Evolutionary conservation across 2,329 filamentous ascomycete genomes (phyloP).

Genomic region (Domatiomyces catenatus): DNA sequence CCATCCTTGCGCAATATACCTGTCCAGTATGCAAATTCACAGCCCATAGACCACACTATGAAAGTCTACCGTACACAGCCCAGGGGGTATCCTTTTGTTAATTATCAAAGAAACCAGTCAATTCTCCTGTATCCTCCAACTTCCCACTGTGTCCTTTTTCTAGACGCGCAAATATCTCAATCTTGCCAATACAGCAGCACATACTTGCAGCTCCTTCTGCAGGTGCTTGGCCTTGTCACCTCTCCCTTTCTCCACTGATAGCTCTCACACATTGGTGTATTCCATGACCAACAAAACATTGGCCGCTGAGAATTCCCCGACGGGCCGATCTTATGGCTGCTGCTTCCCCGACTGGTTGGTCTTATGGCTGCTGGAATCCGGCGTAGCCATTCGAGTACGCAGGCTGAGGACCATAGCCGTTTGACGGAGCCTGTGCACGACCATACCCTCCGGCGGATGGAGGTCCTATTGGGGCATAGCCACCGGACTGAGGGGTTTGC

Average conservation of each 20-base stretch:
- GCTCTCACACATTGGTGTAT: background rate
- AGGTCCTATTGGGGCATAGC: conserved; percentile 44
- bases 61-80: background rate
- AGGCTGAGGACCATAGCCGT: conserved; percentile 33
- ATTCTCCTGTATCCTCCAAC: background rate
- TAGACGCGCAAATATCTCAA: background rate
- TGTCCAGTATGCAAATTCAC: background rate
- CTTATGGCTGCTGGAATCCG: conserved; percentile 42
- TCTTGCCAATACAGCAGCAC: background rate
- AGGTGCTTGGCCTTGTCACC: no score
- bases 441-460: conserved; percentile 70
- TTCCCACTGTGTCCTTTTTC: background rate
- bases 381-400: conserved; percentile 42
- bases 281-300: background rate
- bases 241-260: no score
- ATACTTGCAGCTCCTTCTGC: background rate
- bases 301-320: background rate
- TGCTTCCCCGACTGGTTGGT: no score
- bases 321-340: no score
- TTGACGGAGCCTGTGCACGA: conserved; percentile 47
- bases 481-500: conserved; percentile 26
- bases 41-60: background rate
- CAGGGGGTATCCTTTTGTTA: background rate
- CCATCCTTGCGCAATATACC: background rate
- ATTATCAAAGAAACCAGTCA: background rate